phyloP scores from a whole-genome alignment of 75 land plant species.

The Pinus taeda region DNA sequence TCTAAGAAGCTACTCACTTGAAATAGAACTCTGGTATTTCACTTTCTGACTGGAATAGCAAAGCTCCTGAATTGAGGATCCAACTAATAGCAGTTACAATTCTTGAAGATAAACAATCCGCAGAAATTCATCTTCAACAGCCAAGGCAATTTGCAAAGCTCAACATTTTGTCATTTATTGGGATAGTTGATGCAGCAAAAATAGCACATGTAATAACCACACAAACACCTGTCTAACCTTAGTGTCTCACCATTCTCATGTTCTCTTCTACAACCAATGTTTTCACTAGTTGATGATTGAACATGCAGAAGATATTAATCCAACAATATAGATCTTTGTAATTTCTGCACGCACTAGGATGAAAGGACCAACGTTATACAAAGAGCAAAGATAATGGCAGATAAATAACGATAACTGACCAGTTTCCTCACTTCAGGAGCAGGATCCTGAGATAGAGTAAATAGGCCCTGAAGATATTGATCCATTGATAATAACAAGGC shows the following conservation, averaged over 20 bases:
- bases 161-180: background rate
- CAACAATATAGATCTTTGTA: background rate
- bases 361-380: background rate
- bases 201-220: background rate
- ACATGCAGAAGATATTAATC: background rate
- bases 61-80: no score
- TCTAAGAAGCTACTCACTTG: no score
- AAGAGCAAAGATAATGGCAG: background rate
- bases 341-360: background rate
- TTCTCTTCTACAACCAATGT: no score
- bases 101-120: no score
- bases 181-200: background rate
- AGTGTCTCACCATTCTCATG: no score
- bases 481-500: slow-evolving; percentile 87
- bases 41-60: no score
- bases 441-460: slow-evolving; percentile 80
- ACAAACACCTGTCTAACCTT: background rate
- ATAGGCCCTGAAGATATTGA: slow-evolving; percentile 88
- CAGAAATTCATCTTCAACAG: no score
- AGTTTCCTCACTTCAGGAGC: slow-evolving; percentile 87
- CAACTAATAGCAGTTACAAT: no score
- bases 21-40: no score
- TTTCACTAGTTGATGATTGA: background rate
- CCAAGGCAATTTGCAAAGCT: no score
- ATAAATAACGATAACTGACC: slow-evolving; percentile 38